Evolutionary conservation across 352 stramenopile species (phyloP).

Genomic region (Pythium sp.): DNA sequence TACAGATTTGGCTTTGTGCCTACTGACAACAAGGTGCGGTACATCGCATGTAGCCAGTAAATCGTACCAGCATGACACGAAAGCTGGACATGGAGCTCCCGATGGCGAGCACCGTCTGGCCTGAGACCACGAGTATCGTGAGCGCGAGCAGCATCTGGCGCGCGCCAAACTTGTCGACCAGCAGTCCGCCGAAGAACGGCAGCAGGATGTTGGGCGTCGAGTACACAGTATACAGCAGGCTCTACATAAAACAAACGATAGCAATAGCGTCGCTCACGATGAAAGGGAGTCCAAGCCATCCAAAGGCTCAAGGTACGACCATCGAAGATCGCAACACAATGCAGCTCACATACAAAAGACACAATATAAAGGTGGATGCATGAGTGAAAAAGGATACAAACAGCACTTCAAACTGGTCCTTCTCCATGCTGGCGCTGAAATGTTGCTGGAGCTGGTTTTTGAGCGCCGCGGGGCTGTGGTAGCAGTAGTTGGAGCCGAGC

Average conservation of each 20-base stretch:
- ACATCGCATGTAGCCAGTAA: neutral
- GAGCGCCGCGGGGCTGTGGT: conserved; percentile 58
- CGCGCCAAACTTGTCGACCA: conserved; percentile 72
- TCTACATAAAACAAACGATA: conserved; percentile 29
- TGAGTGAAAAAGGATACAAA: conserved; percentile 30
- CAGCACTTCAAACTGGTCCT: conserved; percentile 36
- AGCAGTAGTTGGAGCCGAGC: conserved; percentile 65
- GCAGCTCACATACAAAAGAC: neutral
- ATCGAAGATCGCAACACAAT: neutral
- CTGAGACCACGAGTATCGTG: conserved; percentile 45
- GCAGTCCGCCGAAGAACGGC: conserved; percentile 76
- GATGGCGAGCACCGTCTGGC: conserved; percentile 71
- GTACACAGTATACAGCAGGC: conserved; percentile 85
- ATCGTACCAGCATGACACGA: conserved; percentile 39
- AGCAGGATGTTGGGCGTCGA: conserved; percentile 82
- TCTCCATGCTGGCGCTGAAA: conserved; percentile 31
- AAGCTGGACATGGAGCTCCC: conserved; percentile 44
- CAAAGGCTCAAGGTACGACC: no score
- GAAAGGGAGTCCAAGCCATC: neutral
- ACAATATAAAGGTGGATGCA: neutral
- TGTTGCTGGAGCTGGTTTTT: conserved; percentile 64
- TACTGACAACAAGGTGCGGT: neutral
- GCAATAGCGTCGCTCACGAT: neutral
- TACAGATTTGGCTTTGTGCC: neutral
- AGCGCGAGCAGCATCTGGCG: conserved; percentile 64